Evolutionary conservation across 2,329 filamentous ascomycete genomes (phyloP), one percentile per base, ranked within the genome.

Genomic region (Trichophyton benhamiae): DNA sequence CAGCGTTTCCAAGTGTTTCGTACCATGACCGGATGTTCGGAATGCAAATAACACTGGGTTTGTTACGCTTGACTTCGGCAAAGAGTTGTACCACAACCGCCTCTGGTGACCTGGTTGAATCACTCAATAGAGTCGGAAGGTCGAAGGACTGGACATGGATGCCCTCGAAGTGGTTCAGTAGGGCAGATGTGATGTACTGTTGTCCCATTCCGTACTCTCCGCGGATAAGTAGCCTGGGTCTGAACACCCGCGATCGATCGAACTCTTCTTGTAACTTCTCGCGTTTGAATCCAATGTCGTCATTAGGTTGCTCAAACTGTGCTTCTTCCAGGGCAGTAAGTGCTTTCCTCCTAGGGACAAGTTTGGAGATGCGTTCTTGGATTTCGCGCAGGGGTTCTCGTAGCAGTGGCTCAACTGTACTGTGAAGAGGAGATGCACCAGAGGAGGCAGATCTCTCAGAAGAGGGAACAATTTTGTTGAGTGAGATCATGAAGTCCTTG

Each of bases 101-200:
- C 76, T 97, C 94, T 15, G 88, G 82, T 0, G 89, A 85, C 67
- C 89, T 83, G 64, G 88, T 86, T 2, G 85, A 84, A 71, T 99
- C 94, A 62, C 87, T 89, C 63, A 95, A 80, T 61, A 99, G 80
- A 15, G 88, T 94, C 0, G 91, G 85, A 62, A 99, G 81, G 72
- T 96, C 95, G 72, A 99, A 95, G 60, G 88, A 91, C 72, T 97
- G 91, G 2, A 99, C 89, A 75, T 97, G 91, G 1, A 97, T 82
- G 27, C 91, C 90, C 74, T 99, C 94, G 60, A 99, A 87, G 70
- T 95, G 86, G 72, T 95, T 90, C 65, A 97, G 78, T 59, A 97
- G 78, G 3, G 92, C 94, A 57, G 87, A 86, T 33, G 89, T 86
- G 44, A 99, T 79, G 68, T 99, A 96, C 57, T 86, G 83, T 71